Evolutionary conservation across 2,329 filamentous ascomycete species (phyloP).

Genomic region (Chaetothyriales sp.): DNA sequence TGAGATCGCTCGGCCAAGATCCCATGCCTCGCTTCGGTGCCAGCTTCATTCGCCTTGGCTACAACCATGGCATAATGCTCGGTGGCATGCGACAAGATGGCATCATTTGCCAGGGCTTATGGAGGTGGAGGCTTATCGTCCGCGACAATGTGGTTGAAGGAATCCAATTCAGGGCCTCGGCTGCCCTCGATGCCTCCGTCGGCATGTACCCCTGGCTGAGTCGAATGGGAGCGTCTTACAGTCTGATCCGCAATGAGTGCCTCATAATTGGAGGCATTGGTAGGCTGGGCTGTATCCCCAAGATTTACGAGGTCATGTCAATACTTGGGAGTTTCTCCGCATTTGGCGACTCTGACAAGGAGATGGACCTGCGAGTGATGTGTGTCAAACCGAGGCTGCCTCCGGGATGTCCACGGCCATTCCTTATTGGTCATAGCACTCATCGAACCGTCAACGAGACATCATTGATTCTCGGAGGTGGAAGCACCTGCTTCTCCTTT

Average conservation of each 20-base stretch:
- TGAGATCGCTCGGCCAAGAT: constrained; percentile 23
- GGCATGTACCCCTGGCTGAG: constrained; percentile 22
- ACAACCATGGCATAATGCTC: constrained; percentile 47
- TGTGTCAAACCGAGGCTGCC: constrained; percentile 19
- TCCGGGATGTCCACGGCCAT: constrained; percentile 39
- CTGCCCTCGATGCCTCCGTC: constrained; percentile 14
- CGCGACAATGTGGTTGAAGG: constrained; percentile 25
- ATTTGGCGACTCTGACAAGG: constrained; percentile 14
- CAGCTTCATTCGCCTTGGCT: constrained; percentile 29
- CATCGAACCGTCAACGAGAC: constrained; percentile 34
- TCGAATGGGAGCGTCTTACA: constrained; percentile 40
- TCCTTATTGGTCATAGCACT: constrained; percentile 57
- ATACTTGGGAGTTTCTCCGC: constrained; percentile 20
- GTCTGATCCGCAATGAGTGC: constrained; percentile 32
- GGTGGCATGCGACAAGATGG: constrained; percentile 60
- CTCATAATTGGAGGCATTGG: constrained; percentile 42
- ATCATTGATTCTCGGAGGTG: constrained; percentile 59
- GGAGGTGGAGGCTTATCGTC: constrained; percentile 48
- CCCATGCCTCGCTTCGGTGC: constrained; percentile 45
- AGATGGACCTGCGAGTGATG: constrained; percentile 18
- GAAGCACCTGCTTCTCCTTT: constrained; percentile 82
- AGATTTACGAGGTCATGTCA: constrained; percentile 42
- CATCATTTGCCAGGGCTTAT: constrained; percentile 47
- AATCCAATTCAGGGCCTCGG: constrained; percentile 15
- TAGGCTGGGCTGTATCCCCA: constrained; percentile 24